Base-by-base conservation (phyloP, 176 grass and related monocot genomes). In the Lolium rigidum region DNA sequence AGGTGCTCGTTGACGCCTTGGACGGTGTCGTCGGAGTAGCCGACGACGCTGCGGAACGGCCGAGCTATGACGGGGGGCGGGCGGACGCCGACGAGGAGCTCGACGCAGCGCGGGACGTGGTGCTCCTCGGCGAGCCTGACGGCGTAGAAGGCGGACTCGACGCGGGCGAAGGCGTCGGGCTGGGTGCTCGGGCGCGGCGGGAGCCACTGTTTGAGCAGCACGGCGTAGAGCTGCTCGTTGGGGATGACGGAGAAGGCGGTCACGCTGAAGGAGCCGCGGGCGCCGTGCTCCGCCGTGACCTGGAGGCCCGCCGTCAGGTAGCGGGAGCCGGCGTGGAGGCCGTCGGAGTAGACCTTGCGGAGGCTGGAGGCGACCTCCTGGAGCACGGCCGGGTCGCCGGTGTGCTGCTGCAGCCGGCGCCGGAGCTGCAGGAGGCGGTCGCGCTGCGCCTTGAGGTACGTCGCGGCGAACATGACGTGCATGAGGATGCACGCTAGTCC, bases 81-180 rank as follows among this genome's bases (percentile, higher is more conserved):
- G 1, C 24, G 61, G 10, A 26, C 24, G 65, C 65, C 65, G 65
- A 16, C 15, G 31, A 68, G 65, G 65, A 38, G 31, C 65, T 68
- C 31, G 65, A 68, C 7, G 65, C 65, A 68, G 65, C 14, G 65
- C 15, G 65, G 65, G 65, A 68, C 3, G 31, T 68, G 65, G 65
- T 68, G 31, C 65, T 68, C 65, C 65, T 68, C 7, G 65, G 65
- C 2, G 7, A 68, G 65, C 7, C 9, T 38, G 65, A 68, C 65
- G 65, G 65, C 65, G 65, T 38, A 68, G 65, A 39, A 38, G 31
- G 65, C 65, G 65, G 65, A 17, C 65, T 68, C 65, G 31, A 68
- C 10, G 65, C 65, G 65, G 65, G 15, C 6, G 65, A 68, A 68
- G 65, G 65, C 65, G 4, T 68, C 65, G 31, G 65, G 2, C 65